A percentile compares a stretch with the other conserved stretches of the same genome.
These are phyloP conservation scores for Dichotomopilus funicola DNA, from an alignment of 2,329 filamentous ascomycete genomes.

Conservation along the genomic window DNA sequence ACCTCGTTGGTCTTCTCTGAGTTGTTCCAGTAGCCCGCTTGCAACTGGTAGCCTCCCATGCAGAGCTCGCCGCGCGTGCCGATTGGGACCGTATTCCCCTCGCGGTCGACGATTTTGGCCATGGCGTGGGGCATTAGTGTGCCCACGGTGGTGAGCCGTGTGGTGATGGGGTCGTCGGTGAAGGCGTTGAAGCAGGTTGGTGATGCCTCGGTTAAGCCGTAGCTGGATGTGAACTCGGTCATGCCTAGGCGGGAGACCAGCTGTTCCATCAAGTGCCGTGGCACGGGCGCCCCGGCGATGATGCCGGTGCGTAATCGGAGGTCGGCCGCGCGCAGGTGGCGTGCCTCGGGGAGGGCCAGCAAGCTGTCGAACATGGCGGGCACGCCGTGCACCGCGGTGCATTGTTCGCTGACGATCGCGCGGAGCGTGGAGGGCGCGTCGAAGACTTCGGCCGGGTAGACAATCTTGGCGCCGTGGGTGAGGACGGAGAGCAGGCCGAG, in stretches of 20 bases:
- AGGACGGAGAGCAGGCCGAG: constrained; percentile 66
- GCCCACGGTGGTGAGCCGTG: constrained; percentile 65
- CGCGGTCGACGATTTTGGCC: constrained; percentile 69
- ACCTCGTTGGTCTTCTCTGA: constrained; percentile 63
- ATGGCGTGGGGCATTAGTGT: constrained; percentile 68
- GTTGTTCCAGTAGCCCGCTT: constrained; percentile 62
- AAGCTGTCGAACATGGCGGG: constrained; percentile 77
- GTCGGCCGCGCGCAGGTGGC: constrained; percentile 34
- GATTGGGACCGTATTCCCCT: constrained; percentile 59
- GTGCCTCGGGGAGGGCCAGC: constrained; percentile 39
- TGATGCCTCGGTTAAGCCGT: constrained; percentile 69
- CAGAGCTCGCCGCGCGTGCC: constrained; percentile 68
- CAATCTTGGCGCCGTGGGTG: constrained; percentile 68
- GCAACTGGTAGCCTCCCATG: constrained; percentile 71
- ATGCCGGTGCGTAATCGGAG: constrained; percentile 65
- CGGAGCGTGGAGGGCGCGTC: constrained; percentile 59
- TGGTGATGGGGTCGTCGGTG: constrained; percentile 62
- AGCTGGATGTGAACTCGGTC: constrained; percentile 65
- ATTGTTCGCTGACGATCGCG: constrained; percentile 59
- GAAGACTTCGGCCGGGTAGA: constrained; percentile 71
- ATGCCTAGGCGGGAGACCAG: constrained; percentile 67
- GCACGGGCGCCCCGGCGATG: constrained; percentile 71
- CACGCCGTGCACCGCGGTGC: constrained; percentile 73
- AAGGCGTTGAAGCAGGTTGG: constrained; percentile 78
- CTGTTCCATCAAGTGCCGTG: constrained; percentile 65